A percentile compares a stretch with the other conserved stretches of the same genome.
Conservation (phyloP, 2,329 filamentous ascomycete genomes). For the Aspergillus uvarum region DNA sequence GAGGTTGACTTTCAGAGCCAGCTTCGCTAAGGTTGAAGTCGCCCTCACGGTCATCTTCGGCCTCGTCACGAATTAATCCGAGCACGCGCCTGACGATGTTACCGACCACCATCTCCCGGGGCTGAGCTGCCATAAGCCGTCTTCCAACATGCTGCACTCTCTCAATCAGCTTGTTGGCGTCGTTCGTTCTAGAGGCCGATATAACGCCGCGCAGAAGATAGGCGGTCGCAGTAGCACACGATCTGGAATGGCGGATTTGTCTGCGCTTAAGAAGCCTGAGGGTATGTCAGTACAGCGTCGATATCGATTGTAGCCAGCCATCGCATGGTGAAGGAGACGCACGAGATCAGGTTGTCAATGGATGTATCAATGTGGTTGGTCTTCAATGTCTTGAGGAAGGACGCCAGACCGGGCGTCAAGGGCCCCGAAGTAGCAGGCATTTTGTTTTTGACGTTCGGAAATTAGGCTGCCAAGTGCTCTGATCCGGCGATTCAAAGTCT, state of each 20-base stretch:
- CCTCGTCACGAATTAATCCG: constrained; percentile 87
- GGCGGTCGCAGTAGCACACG: constrained; percentile 87
- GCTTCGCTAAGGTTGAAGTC: constrained; percentile 62
- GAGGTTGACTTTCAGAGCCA: constrained; percentile 53
- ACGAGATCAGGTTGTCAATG: constrained; percentile 82
- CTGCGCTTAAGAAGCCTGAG: constrained; percentile 79
- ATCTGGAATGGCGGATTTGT: constrained; percentile 83
- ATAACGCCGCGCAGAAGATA: constrained; percentile 86
- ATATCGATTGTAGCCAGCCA: constrained; percentile 8
- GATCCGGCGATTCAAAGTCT: not conserved
- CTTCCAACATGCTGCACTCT: constrained; percentile 77
- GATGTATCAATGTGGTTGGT: constrained; percentile 73
- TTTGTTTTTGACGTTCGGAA: constrained; percentile 31
- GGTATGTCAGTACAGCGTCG: constrained; percentile 17
- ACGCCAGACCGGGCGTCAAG: constrained; percentile 71
- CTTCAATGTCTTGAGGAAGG: constrained; percentile 77
- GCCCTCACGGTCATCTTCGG: constrained; percentile 73
- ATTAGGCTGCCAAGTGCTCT: not conserved
- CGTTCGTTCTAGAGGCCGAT: constrained; percentile 73
- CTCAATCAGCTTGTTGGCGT: constrained; percentile 75
- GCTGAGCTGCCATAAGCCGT: constrained; percentile 77
- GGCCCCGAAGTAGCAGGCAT: constrained; percentile 58
- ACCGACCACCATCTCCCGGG: constrained; percentile 85
- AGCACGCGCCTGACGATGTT: constrained; percentile 92
- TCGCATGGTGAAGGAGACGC: constrained; percentile 35